A percentile compares a stretch with the other conserved stretches of the same genome.
Evolutionary conservation across 768 basidiomycete genomes (phyloP).

Genomic region (Termitomyces sp.): DNA sequence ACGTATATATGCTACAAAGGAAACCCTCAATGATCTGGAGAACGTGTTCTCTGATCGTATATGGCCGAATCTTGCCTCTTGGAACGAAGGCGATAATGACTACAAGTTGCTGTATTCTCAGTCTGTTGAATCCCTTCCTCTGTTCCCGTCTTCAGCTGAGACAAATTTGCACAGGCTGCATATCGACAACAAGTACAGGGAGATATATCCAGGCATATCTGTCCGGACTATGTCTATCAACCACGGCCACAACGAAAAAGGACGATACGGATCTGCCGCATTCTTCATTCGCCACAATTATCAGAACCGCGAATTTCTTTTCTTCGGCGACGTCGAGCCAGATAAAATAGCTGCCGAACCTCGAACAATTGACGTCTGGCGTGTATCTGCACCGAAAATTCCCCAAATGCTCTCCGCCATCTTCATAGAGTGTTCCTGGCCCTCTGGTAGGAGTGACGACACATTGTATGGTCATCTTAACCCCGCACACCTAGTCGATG

Average conservation of each 20-base stretch:
- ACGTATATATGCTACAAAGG: slow-evolving; percentile 53
- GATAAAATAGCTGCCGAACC: slow-evolving; percentile 61
- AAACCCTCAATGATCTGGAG: slow-evolving; percentile 65
- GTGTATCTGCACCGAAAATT: slow-evolving; percentile 72
- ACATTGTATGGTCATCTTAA: slow-evolving; percentile 82
- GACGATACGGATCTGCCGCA: slow-evolving; percentile 71
- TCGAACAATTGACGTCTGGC: slow-evolving; percentile 72
- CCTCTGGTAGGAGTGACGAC: slow-evolving; percentile 60
- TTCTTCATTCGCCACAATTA: slow-evolving; percentile 77
- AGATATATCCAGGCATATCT: slow-evolving; percentile 50
- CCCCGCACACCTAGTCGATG: slow-evolving; percentile 72
- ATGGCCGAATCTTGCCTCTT: slow-evolving; percentile 84
- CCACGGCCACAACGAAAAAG: slow-evolving; percentile 57
- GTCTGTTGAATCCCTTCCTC: slow-evolving; percentile 35
- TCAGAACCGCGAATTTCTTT: slow-evolving; percentile 68
- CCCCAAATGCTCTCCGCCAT: slow-evolving; percentile 64
- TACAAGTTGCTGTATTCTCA: slow-evolving; percentile 56
- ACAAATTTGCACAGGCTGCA: slow-evolving; percentile 34
- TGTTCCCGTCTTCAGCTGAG: slow-evolving; percentile 4
- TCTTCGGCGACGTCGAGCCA: slow-evolving; percentile 94
- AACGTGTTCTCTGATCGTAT: slow-evolving; percentile 70
- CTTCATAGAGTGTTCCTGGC: slow-evolving; percentile 95
- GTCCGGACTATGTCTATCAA: slow-evolving; percentile 63
- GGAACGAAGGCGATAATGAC: slow-evolving; percentile 56
- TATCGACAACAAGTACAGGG: slow-evolving; percentile 45